Base-by-base conservation (phyloP, 306 rosid species). In the Crotalaria pallida region DNA sequence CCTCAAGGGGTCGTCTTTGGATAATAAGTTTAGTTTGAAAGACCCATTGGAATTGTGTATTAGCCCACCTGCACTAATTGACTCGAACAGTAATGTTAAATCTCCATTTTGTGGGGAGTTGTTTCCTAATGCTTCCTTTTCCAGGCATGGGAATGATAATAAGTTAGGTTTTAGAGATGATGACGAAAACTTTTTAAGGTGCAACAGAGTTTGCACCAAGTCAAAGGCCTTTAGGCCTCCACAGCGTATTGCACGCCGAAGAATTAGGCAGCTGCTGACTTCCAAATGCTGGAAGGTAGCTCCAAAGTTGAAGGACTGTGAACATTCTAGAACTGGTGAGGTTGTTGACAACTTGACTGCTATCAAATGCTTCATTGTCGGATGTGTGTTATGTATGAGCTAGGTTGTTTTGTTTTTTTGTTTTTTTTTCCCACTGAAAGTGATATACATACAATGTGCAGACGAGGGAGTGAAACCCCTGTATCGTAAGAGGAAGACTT, bases 141-240 rank as follows among this genome's bases (percentile, higher is more conserved):
- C 82, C 40, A 68, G 77, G 86, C 75, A 80, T 79, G 80, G 86
- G 83, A 88, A 82, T 82, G 79, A 69, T 78, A 77, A 36, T 71
- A 87, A 82, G 83, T 78, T 90, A 90, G 88, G 83, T 73, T 69
- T 84, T 82, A 90, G 87, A 78, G 98, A 90, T 87, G 96, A 94
- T 83, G 97, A 87, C 44, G 98, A 88, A 85, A 94, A 84, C 10
- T 72, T 87, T 69, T 45, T 69, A 27, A 72, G 92, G 88, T 75
- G 79, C 86, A 65, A 67, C 70, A 88, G 88, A 80, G 72, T 76
- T 67, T 70, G 92, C 78, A 78, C 83, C 71, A 89, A 85, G 71
- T 69, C 67, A 2, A 93, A 82, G 82, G 87, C 80, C 43, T 84
- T 36, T 74, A 90, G 79, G 80, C 84, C 86, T 78, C 72, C 82